Base-by-base conservation (phyloP, 371 early-diverging fungal genomes). In the Neoconidiobolus thromboides region DNA sequence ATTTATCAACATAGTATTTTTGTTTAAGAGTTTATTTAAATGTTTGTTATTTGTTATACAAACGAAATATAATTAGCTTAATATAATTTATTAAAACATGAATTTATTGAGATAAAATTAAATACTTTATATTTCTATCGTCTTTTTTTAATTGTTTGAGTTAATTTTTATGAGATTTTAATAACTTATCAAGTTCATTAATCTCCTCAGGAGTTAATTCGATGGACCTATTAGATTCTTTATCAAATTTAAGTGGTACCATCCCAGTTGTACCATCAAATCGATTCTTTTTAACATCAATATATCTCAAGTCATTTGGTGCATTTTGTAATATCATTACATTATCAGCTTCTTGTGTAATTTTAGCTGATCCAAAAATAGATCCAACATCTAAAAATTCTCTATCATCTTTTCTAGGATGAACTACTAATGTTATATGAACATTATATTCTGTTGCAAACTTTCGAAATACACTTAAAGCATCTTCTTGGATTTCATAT, bases 321-420 rank as follows among this genome's bases (percentile, higher is more conserved):
- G 44, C 56, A 36, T 60, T 60, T 62, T 87, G 87, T 50, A 87
- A 63, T 9, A 86, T 78, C 4, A 86, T 70, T 0, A 87, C 87
- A 69, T 86, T 86, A 61, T 87, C 87, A 7, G 87, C 85, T 71
- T 87, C 87, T 60, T 87, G 87, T 12, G 87, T 83, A 1, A 84
- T 76, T 68, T 87, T 87, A 57, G 85, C 87, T 44, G 84, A 79
- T 37, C 87, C 87, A 66, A 84, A 82, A 4, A 87, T 73, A 1
- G 83, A 81, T 58, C 79, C 77, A 60, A 86, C 76, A 60, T 84
- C 86, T 14, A 83, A 63, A 26, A 68, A 69, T 36, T 75, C 73
- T 3, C 71, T 68, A 41, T 68, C 61, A 46, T 82, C 81, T 63
- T 87, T 87, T 57, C 82, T 71, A 47, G 86, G 76, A 67, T 87